phyloP scores from a whole-genome alignment of 228 moss, liverwort and hornwort genomes.

The Sphagnum fallax region DNA sequence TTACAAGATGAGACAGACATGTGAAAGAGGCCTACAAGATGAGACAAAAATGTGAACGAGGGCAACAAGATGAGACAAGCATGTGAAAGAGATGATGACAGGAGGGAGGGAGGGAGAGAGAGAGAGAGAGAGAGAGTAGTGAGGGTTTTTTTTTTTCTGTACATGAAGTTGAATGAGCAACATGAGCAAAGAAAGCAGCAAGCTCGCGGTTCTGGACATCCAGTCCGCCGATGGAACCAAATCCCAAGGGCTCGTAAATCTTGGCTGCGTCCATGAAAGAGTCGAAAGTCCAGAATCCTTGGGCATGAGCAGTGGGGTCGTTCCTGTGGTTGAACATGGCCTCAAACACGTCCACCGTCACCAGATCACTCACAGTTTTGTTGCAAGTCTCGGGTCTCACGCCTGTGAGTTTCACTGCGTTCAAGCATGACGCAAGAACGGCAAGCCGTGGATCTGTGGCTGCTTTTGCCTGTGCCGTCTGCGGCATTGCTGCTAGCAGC shows the following conservation, averaged over 20 bases:
- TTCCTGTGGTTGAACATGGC: slow-evolving; percentile 75
- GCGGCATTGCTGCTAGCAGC: too few relatives aligned
- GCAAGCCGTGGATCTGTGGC: too few relatives aligned
- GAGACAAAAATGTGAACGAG: too few relatives aligned
- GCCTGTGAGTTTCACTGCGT: too few relatives aligned
- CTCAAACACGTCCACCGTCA: slow-evolving; percentile 52
- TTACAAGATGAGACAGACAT: too few relatives aligned
- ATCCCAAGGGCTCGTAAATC: slow-evolving; percentile 45
- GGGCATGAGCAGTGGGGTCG: slow-evolving; percentile 45
- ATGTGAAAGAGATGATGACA: too few relatives aligned
- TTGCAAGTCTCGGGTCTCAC: slow-evolving; percentile 15
- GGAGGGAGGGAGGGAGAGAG: too few relatives aligned
- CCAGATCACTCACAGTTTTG: slow-evolving; percentile 44
- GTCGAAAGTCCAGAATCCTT: slow-evolving; percentile 64
- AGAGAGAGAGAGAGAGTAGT: too few relatives aligned
- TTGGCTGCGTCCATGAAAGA: slow-evolving; percentile 50
- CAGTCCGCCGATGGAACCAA: slow-evolving; percentile 61
- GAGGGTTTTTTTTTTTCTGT: neutral
- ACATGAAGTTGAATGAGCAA: slow-evolving; percentile 77
- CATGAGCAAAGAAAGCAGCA: slow-evolving; percentile 79
- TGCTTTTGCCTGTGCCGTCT: too few relatives aligned
- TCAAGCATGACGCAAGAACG: too few relatives aligned
- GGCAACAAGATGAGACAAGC: too few relatives aligned
- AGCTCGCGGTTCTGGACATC: slow-evolving; percentile 62
- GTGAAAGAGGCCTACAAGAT: too few relatives aligned